Base-by-base conservation (phyloP, 2,329 filamentous ascomycete species). In the Aspergillus transmontanensis region DNA sequence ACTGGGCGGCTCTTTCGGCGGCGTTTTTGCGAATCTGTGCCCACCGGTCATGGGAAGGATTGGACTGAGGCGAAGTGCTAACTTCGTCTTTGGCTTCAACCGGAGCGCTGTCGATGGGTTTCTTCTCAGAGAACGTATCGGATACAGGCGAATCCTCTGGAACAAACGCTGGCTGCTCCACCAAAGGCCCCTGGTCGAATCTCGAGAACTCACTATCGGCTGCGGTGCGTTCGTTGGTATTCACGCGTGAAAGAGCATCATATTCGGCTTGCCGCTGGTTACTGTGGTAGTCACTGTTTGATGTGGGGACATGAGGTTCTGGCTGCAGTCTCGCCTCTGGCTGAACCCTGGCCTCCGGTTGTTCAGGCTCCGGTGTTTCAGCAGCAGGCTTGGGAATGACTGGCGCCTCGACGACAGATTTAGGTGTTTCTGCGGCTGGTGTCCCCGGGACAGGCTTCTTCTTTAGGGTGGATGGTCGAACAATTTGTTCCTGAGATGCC, bases 21-120 rank as follows among this genome's bases (percentile, higher is more conserved):
- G 95, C 95, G 72, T 97, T 97, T 84, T 94, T 94, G 68, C 94
- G 88, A 69, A 98, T 97, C 78, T 96, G 93, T 0, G 94, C 94
- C 95, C 95, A 99, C 60, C 94, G 89, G 75, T 97, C 94, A 67
- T 90, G 84, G n/a, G 73, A 69, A 11, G 66, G n/a, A 36, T 60
- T 69, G 61, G 51, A 41, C 28, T 58, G 58, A 32, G 23, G 45
- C 39, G 55, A 30, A 10, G 63, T 46, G 5, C 7, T 19, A 34
- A 45, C 23, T 2, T 19, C 62, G 26, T 51, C 32, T 21, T 63
- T 58, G 9, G 65, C 48, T 36, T 61, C 58, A 19, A 53, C 41
- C n/a, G 58, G 36, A 1, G 45, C 54, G 19, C 71, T 65, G 28
- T 54, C 28, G 6, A 57, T n/a, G 19, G 55, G 36, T 16, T 65